A percentile compares a stretch with the other conserved stretches of the same genome.
These are phyloP conservation scores for Neurospora sp. DNA, from an alignment of 495 filamentous ascomycete genomes.

Conservation along the genomic window DNA sequence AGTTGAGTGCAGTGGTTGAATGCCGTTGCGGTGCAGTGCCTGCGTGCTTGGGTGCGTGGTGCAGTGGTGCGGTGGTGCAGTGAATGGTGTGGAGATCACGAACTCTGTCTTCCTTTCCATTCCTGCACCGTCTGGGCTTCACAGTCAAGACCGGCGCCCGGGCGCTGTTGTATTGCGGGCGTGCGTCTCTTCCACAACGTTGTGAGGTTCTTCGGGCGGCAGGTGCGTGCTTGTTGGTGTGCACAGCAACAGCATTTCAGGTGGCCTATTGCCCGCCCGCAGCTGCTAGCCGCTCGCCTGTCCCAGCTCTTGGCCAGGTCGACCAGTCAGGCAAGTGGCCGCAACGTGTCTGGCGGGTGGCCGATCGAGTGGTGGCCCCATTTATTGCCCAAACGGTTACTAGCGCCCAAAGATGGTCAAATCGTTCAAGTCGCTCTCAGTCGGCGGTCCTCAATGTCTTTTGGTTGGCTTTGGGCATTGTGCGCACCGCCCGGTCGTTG, in stretches of 20 bases:
- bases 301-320: not conserved
- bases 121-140: not conserved
- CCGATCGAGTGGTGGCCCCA: not conserved
- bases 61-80: not conserved
- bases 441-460: not conserved
- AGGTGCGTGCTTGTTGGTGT: not conserved
- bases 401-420: not conserved
- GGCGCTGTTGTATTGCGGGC: constrained; percentile 6
- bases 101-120: not conserved
- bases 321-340: not conserved
- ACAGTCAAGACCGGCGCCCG: not conserved
- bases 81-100: not conserved
- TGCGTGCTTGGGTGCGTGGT: not conserved
- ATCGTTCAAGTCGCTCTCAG: not conserved
- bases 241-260: not conserved
- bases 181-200: not conserved
- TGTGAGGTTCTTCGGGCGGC: not conserved
- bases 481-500: too few species aligned
- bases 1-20: not conserved
- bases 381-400: not conserved
- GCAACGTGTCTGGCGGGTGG: not conserved
- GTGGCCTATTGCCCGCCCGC: not conserved
- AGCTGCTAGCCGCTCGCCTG: constrained; percentile 14
- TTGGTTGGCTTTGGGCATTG: not conserved
- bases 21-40: not conserved